Conservation (phyloP, 495 filamentous ascomycete genomes). For the Aspergillus leporis region DNA sequence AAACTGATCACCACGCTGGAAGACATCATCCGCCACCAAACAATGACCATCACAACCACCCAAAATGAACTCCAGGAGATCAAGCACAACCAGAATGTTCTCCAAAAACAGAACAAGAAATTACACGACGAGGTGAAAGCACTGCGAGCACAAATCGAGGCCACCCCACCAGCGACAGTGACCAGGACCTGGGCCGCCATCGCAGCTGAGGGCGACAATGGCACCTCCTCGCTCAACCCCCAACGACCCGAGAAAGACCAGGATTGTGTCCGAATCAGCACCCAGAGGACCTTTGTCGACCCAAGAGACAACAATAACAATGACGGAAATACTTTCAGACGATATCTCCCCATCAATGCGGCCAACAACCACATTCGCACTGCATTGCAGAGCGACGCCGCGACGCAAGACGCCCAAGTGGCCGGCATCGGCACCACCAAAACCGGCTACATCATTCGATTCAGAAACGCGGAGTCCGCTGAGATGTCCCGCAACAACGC, state of each 20-base stretch:
- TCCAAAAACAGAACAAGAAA: constrained; percentile 4
- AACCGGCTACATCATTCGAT: constrained; percentile 26
- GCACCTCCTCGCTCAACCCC: background rate
- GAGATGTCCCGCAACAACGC: constrained; percentile 20
- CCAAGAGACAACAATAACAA: constrained; percentile 19
- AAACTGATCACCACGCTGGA: constrained; percentile 22
- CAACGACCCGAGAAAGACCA: constrained; percentile 12
- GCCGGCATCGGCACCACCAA: constrained; percentile 20
- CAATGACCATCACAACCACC: constrained; percentile 14
- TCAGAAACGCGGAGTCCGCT: constrained; percentile 21
- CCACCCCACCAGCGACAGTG: constrained; percentile 3
- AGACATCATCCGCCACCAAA: constrained; percentile 13
- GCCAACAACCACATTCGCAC: constrained; percentile 22
- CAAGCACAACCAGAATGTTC: constrained; percentile 21
- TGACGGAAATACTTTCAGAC: constrained; percentile 19
- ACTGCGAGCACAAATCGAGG: constrained; percentile 13
- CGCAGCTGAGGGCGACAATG: constrained; percentile 1
- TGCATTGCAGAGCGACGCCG: constrained; percentile 12
- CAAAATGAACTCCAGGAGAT: constrained; percentile 20
- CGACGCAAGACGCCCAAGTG: constrained; percentile 18
- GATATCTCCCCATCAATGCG: constrained; percentile 22
- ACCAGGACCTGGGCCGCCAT: constrained; percentile 7
- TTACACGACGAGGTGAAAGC: constrained; percentile 20
- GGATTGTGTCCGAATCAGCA: constrained; percentile 12
- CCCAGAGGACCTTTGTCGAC: constrained; percentile 21